Evolutionary conservation across 106 monocot species (phyloP).

Genomic region (Chionographis japonica): DNA sequence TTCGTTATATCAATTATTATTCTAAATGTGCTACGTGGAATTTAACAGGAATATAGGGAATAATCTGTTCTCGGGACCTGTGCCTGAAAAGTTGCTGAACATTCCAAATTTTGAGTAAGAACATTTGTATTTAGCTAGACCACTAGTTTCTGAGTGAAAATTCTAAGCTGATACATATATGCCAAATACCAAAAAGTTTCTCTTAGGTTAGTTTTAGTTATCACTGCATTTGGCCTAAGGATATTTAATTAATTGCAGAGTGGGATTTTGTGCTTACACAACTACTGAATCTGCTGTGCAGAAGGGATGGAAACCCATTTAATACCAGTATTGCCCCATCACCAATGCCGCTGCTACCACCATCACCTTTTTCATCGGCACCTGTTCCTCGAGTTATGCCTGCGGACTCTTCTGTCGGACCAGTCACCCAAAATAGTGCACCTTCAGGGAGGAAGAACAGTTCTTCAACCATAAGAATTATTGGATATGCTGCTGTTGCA

Average conservation of each 20-base stretch:
- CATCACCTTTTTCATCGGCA: constrained; percentile 29
- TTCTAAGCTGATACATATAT: too few species aligned
- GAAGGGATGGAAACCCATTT: constrained; percentile 93
- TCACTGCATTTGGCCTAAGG: not conserved
- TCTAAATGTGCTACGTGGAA: not conserved
- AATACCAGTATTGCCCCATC: constrained; percentile 72
- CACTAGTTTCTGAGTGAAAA: not conserved
- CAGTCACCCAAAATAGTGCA: constrained; percentile 16
- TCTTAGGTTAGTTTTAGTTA: not conserved
- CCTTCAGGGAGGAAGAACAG: constrained; percentile 21
- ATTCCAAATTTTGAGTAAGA: constrained; percentile 82
- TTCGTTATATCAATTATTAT: not conserved
- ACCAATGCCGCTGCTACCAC: constrained; percentile 22
- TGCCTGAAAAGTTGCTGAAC: constrained; percentile 57
- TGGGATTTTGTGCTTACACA: not conserved
- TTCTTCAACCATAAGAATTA: constrained; percentile 44
- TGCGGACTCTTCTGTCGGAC: constrained; percentile 28
- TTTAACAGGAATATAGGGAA: constrained; percentile 81
- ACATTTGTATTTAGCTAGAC: not conserved
- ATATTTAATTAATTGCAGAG: not conserved
- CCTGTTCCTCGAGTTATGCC: constrained; percentile 27
- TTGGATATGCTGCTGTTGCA: constrained; percentile 60
- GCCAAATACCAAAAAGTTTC: too few species aligned
- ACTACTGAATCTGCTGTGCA: constrained; percentile 28
- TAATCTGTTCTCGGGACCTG: constrained; percentile 81